These are phyloP conservation scores for Mimosa bimucronata DNA, from an alignment of 306 rosid species.

Conservation along the genomic window DNA sequence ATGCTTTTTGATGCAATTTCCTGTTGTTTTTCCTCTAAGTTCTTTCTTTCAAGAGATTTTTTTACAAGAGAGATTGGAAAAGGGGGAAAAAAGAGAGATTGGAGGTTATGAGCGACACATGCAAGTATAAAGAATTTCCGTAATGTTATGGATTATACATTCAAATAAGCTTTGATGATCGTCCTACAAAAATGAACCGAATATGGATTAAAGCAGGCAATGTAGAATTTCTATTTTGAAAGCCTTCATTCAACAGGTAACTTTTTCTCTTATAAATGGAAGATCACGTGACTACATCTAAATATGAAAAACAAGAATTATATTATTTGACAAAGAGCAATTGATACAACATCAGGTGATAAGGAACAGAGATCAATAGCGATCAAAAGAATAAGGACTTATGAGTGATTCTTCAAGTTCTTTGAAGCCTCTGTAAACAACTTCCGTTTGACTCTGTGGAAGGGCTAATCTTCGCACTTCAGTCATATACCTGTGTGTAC, in stretches of 20 bases:
- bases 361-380: conserved; percentile 58
- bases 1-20: too few species aligned
- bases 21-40: too few species aligned
- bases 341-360: conserved; percentile 43
- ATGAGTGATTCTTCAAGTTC: conserved; percentile 93
- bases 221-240: conserved; percentile 21
- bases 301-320: conserved; percentile 31
- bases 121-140: neutral
- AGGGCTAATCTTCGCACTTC: conserved; percentile 90
- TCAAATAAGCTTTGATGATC: conserved; percentile 19
- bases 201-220: neutral
- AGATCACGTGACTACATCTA: conserved; percentile 30
- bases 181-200: conserved; percentile 14
- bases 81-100: neutral
- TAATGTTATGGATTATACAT: neutral
- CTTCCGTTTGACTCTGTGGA: conserved; percentile 82
- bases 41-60: too few species aligned
- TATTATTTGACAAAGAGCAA: conserved; percentile 39
- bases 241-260: conserved; percentile 6
- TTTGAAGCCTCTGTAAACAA: conserved; percentile 75
- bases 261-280: neutral
- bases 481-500: conserved; percentile 77
- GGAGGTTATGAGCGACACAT: neutral
- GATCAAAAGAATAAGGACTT: conserved; percentile 70
- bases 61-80: too few species aligned